phyloP scores from a whole-genome alignment of 2,329 filamentous ascomycete species.

The Arthroderma uncinatum region DNA sequence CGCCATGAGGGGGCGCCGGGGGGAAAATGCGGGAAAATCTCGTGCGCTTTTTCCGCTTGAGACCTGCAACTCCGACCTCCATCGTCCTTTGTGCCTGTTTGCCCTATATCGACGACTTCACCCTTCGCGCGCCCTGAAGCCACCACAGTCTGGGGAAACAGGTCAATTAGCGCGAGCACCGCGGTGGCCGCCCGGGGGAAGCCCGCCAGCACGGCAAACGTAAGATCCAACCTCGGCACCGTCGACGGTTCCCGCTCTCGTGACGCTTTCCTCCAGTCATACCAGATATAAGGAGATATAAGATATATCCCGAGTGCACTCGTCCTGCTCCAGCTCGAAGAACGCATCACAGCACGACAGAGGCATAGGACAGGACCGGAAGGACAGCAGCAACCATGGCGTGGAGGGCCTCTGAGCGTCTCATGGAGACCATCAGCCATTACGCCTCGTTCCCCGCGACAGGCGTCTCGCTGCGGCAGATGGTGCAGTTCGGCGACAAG shows the following conservation, averaged over 20 bases:
- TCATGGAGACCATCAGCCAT: constrained; percentile 96
- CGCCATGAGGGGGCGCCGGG: not conserved
- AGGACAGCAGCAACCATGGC: not conserved
- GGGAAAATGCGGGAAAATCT: not conserved
- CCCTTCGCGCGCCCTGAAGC: no score
- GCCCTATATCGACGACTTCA: no score
- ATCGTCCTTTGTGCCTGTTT: no score
- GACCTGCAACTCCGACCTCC: no score
- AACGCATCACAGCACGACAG: not conserved
- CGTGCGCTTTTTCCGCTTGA: constrained; percentile 2
- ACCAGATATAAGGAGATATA: not conserved
- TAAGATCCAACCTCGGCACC: not conserved
- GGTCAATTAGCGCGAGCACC: not conserved
- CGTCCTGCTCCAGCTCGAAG: no score
- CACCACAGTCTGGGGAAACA: no score
- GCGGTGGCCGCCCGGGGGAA: not conserved
- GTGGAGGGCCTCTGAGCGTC: constrained; percentile 77
- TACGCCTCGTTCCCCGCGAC: constrained; percentile 96
- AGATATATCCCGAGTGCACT: no score
- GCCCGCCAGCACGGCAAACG: not conserved
- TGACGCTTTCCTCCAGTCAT: not conserved
- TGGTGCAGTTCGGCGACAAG: constrained; percentile 96
- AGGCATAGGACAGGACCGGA: not conserved
- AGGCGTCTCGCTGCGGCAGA: constrained; percentile 89
- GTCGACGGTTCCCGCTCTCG: not conserved